Percentiles rank a stretch among this genome's conserved stretches.
Evolutionary conservation across 306 rosid species (phyloP).

Genomic region (peach (Prunus persica)): Prunus_persica_NCBIv2 NC_034014.1:4941001-4941500

Average conservation of each 20-base stretch:
- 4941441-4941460: too few species aligned
- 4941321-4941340: constrained; percentile 72
- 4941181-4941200: constrained; percentile 39
- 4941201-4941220: neutral
- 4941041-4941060: constrained; percentile 19
- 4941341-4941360: constrained; percentile 47
- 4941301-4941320: constrained; percentile 74
- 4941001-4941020: constrained; percentile 61
- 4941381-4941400: neutral
- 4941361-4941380: neutral
- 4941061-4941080: constrained; percentile 78
- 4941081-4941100: constrained; percentile 82
- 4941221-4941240: neutral
- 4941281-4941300: constrained; percentile 27
- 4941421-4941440: too few species aligned
- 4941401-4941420: too few species aligned
- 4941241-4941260: constrained; percentile 33
- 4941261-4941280: constrained; percentile 71
- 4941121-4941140: constrained; percentile 85
- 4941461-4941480: too few species aligned
- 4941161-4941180: constrained; percentile 48
- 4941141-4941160: constrained; percentile 73
- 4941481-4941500: too few species aligned
- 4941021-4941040: constrained; percentile 31
- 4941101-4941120: constrained; percentile 95